A percentile compares a stretch with the other conserved stretches of the same genome.
Conservation (phyloP, 2,329 filamentous ascomycete genomes). For the Didymella keratinophila region DNA sequence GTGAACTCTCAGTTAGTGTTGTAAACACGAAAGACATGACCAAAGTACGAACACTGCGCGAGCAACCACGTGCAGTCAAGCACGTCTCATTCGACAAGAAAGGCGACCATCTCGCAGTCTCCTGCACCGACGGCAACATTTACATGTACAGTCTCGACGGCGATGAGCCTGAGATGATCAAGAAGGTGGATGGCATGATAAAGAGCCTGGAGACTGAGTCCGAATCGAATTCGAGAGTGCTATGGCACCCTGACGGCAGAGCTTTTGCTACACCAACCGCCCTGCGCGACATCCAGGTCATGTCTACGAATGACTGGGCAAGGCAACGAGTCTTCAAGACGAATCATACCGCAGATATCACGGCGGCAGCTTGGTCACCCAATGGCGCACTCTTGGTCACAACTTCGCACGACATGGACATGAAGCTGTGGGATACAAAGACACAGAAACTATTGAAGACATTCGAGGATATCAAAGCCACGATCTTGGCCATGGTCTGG, state of each 20-base stretch:
- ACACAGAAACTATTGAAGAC: slow-evolving; percentile 82
- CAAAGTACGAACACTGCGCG: slow-evolving; percentile 77
- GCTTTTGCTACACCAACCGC: slow-evolving; percentile 87
- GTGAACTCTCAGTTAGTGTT: slow-evolving; percentile 87
- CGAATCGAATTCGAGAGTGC: slow-evolving; percentile 75
- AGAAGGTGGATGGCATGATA: slow-evolving; percentile 86
- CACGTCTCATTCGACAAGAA: slow-evolving; percentile 88
- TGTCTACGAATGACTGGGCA: slow-evolving; percentile 91
- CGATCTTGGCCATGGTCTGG: slow-evolving; percentile 88
- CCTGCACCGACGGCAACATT: slow-evolving; percentile 86
- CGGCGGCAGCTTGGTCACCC: slow-evolving; percentile 88
- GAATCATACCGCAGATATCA: slow-evolving; percentile 84
- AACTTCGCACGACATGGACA: slow-evolving; percentile 65
- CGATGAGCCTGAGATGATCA: slow-evolving; percentile 80
- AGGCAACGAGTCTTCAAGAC: slow-evolving; percentile 80
- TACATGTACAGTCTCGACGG: slow-evolving; percentile 87
- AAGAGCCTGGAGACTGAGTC: slow-evolving; percentile 77
- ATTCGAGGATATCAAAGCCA: slow-evolving; percentile 73
- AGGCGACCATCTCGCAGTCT: slow-evolving; percentile 77
- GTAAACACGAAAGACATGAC: slow-evolving; percentile 83
- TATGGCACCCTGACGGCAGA: slow-evolving; percentile 94
- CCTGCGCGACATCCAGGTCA: slow-evolving; percentile 78
- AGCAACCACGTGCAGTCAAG: slow-evolving; percentile 87
- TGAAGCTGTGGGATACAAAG: slow-evolving; percentile 88
- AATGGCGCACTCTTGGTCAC: slow-evolving; percentile 87